Percentiles rank a stretch among this genome's conserved stretches.
These are phyloP conservation scores for Vigna reflexopilosa DNA, from an alignment of 306 rosid species.

Conservation along the genomic window DNA sequence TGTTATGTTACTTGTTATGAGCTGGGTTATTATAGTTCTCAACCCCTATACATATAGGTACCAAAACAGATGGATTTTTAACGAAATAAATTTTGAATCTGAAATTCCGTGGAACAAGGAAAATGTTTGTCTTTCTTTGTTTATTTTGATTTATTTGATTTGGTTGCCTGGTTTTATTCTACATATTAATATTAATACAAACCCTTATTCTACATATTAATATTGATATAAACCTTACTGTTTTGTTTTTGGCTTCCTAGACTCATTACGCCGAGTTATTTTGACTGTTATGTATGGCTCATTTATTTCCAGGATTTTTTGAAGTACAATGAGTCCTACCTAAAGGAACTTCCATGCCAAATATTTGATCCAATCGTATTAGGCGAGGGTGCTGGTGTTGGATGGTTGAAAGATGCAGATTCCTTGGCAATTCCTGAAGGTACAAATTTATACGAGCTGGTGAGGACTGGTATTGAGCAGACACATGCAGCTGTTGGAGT, in stretches of 20 bases:
- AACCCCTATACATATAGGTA: not conserved
- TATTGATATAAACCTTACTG: not conserved
- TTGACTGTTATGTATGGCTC: constrained; percentile 42
- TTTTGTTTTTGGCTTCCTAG: constrained; percentile 19
- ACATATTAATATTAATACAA: not conserved
- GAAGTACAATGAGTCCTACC: constrained; percentile 76
- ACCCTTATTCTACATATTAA: not conserved
- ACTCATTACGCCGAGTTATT: constrained; percentile 1
- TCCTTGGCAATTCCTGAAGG: constrained; percentile 79
- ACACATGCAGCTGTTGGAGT: constrained; percentile 97
- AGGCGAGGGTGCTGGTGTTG: constrained; percentile 98
- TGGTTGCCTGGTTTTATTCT: constrained; percentile 20
- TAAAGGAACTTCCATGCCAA: constrained; percentile 70
- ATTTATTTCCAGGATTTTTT: constrained; percentile 79
- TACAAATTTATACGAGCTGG: constrained; percentile 79
- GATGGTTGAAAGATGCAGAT: constrained; percentile 89
- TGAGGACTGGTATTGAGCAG: constrained; percentile 81
- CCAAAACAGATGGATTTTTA: not conserved
- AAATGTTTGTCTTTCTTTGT: not conserved
- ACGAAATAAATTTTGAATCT: not conserved
- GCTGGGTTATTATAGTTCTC: not conserved
- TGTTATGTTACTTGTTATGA: not conserved
- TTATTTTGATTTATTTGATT: constrained; percentile 18
- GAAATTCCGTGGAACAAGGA: not conserved
- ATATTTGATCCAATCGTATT: constrained; percentile 76